Conservation (phyloP, 169 alveolate genomes). For the Perkinsus marinus region DNA sequence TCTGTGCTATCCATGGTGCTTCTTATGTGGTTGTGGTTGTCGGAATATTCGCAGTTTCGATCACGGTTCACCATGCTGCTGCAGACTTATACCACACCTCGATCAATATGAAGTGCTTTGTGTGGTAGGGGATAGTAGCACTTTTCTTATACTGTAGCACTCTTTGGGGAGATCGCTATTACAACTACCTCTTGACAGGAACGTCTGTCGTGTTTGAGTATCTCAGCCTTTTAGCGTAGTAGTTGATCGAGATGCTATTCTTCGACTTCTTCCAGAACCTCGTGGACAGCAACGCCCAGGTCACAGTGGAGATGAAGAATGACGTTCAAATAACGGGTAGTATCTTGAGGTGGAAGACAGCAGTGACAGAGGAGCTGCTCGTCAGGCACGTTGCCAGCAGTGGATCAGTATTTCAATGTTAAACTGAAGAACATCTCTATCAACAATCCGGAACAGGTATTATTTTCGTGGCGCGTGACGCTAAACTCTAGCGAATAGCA, state of each 20-base stretch:
- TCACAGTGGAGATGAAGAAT: constrained; percentile 81
- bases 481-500: background rate
- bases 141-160: no score
- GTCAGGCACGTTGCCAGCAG: constrained; percentile 53
- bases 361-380: background rate
- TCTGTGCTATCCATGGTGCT: no score
- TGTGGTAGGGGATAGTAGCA: no score
- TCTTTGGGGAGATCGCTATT: no score
- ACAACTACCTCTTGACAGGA: no score
- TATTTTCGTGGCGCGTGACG: background rate
- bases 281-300: constrained; percentile 66
- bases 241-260: constrained; percentile 44
- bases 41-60: no score
- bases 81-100: no score
- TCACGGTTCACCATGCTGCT: no score
- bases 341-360: no score
- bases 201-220: no score
- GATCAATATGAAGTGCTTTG: no score
- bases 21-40: no score
- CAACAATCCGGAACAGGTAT: constrained; percentile 51
- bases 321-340: constrained; percentile 77
- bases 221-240: background rate
- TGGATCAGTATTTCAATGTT: constrained; percentile 79
- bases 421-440: constrained; percentile 73
- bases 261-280: constrained; percentile 72